Evolutionary conservation across 1,284 basidiomycete species (phyloP).

Genomic region (Chalciporus sp.): DNA sequence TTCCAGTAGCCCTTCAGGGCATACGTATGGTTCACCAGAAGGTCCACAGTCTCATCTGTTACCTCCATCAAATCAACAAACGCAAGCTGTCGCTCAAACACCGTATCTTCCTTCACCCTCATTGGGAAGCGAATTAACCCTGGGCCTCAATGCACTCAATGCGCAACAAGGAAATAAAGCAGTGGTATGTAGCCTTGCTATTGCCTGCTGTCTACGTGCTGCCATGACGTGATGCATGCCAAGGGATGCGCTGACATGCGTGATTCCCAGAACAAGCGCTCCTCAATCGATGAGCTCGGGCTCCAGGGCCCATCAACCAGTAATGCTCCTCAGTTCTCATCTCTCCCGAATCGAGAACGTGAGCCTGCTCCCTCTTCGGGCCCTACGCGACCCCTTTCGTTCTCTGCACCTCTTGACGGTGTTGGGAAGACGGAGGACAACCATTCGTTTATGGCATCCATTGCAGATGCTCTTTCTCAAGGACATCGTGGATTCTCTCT

Average conservation of each 20-base stretch:
- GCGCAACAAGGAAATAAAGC: conserved; percentile 15
- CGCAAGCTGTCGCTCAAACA: conserved; percentile 3
- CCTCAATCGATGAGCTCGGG: conserved; percentile 34
- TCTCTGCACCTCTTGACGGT: conserved; percentile 13
- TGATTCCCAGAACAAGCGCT: conserved; percentile 20
- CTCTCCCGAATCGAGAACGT: conserved; percentile 22
- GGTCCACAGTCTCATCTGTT: conserved; percentile 1
- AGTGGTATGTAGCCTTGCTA: conserved; percentile 21
- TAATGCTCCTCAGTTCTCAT: conserved; percentile 23
- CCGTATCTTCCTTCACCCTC: conserved; percentile 31
- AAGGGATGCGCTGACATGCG: conserved; percentile 15
- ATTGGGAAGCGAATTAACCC: conserved; percentile 33
- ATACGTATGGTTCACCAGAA: conserved; percentile 10
- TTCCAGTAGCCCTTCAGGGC: conserved; percentile 41
- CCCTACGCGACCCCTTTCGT: conserved; percentile 9
- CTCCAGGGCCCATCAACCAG: conserved; percentile 8
- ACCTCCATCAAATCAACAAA: conserved; percentile 9
- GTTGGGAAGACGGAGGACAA: conserved; percentile 22
- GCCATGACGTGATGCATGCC: conserved; percentile 16
- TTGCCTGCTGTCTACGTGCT: conserved; percentile 13
- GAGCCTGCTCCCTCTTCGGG: conserved; percentile 7
- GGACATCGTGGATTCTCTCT: conserved; percentile 28
- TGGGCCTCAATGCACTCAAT: conserved; percentile 18
- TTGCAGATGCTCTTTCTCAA: conserved; percentile 49
- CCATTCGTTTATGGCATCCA: conserved; percentile 54